Evolutionary conservation across 2,329 filamentous ascomycete genomes (phyloP).

Genomic region (Aureobasidium lini): DNA sequence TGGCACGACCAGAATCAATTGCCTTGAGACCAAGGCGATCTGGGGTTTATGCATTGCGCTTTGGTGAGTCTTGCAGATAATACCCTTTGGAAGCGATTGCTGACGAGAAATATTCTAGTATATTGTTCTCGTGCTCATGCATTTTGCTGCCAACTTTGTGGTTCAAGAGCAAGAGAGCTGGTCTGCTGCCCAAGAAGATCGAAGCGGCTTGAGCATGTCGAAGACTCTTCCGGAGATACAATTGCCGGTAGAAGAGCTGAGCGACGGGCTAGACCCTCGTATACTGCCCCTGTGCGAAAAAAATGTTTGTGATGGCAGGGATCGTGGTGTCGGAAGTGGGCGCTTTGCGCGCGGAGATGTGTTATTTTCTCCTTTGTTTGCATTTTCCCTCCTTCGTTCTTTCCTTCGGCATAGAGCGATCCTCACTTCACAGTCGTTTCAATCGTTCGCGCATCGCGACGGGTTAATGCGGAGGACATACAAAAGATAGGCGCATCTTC

Average conservation of each 20-base stretch:
- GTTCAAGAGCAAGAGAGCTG: conserved; percentile 43
- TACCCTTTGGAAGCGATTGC: background rate
- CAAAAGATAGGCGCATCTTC: background rate
- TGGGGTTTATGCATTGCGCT: conserved; percentile 81
- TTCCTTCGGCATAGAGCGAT: background rate
- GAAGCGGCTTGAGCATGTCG: background rate
- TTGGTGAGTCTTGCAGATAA: conserved; percentile 41
- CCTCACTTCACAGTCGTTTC: background rate
- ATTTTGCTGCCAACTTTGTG: conserved; percentile 41
- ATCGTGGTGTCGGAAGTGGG: background rate
- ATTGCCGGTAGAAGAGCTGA: background rate
- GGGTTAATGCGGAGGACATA: background rate
- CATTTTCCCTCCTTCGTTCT: background rate
- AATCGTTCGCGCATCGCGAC: background rate
- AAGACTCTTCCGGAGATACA: background rate
- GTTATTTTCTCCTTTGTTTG: conserved; percentile 1
- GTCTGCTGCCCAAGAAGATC: conserved; percentile 11
- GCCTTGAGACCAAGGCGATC: conserved; percentile 76
- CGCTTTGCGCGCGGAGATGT: conserved; percentile 8
- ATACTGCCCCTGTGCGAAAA: background rate
- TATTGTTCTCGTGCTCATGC: conserved; percentile 40
- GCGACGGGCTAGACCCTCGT: background rate
- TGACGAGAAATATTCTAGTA: conserved; percentile 22
- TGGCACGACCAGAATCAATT: conserved; percentile 57
- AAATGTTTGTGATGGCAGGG: background rate